phyloP scores from a whole-genome alignment of 257 asterid species.

The Rhazya stricta region DNA sequence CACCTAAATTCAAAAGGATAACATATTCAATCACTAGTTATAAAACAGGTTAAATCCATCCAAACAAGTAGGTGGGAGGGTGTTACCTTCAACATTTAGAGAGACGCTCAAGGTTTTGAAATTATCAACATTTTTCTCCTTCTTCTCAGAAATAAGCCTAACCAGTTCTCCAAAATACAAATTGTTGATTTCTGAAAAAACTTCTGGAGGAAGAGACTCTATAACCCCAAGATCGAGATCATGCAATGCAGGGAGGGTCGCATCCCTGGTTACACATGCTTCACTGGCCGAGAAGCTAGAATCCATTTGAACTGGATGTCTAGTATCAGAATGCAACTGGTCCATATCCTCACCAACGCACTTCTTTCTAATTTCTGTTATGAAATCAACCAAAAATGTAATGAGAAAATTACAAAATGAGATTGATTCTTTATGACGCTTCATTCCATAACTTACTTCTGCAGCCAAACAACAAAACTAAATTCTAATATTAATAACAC shows the following conservation, averaged over 20 bases:
- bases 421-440: not conserved
- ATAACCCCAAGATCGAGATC: constrained; percentile 81
- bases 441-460: not conserved
- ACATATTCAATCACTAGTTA: constrained; percentile 12
- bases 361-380: constrained; percentile 33
- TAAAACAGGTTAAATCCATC: not conserved
- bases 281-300: constrained; percentile 42
- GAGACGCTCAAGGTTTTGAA: constrained; percentile 16
- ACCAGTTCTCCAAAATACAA: constrained; percentile 75
- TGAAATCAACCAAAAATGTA: not conserved
- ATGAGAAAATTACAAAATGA: not conserved
- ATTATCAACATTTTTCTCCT: constrained; percentile 30
- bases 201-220: constrained; percentile 84
- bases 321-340: constrained; percentile 27
- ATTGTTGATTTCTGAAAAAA: constrained; percentile 72
- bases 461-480: not conserved
- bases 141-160: constrained; percentile 48
- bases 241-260: constrained; percentile 69
- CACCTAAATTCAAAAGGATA: constrained; percentile 25
- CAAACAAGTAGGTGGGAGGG: constrained; percentile 4
- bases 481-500: not conserved
- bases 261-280: constrained; percentile 27
- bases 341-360: constrained; percentile 21
- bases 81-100: constrained; percentile 36
- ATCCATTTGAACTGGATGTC: constrained; percentile 30